These are phyloP conservation scores for Maudiozyma humilis DNA, from an alignment of 1,139 yeast genomes.

Conservation along the genomic window DNA sequence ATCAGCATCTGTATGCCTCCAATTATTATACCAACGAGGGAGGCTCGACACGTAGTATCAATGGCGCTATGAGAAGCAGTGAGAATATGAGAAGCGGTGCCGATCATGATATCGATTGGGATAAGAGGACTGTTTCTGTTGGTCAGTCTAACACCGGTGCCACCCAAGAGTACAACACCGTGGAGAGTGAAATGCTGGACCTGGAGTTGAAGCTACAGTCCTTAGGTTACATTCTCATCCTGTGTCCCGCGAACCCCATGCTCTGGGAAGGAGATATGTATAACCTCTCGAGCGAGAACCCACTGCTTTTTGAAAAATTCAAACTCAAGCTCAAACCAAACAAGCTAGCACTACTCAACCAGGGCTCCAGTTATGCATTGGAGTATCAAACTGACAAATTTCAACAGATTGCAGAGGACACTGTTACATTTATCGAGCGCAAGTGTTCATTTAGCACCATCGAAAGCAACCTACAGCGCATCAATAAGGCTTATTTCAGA, in stretches of 20 bases:
- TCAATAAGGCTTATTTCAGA: conserved; percentile 59
- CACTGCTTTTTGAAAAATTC: conserved; percentile 23
- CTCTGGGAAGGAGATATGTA: conserved; percentile 85
- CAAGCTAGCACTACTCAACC: conserved; percentile 60
- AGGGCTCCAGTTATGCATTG: conserved; percentile 47
- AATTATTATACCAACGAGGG: conserved; percentile 3
- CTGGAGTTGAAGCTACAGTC: conserved; percentile 26
- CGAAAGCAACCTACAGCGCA: conserved; percentile 62
- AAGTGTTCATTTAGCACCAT: conserved; percentile 68
- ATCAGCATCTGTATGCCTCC: not conserved
- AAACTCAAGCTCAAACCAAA: conserved; percentile 45
- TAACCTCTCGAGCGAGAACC: conserved; percentile 34
- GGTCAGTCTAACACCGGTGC: conserved; percentile 32
- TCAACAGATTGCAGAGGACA: conserved; percentile 47
- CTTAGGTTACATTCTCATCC: conserved; percentile 58
- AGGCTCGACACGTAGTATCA: not conserved
- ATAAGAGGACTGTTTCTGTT: not conserved
- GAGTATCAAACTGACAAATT: conserved; percentile 38
- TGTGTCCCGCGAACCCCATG: conserved; percentile 77
- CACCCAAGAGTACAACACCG: conserved; percentile 12
- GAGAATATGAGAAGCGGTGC: conserved; percentile 3
- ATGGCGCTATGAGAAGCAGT: not conserved
- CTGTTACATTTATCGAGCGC: conserved; percentile 47
- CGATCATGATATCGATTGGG: not conserved
- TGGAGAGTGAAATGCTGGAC: conserved; percentile 31